phyloP scores from a whole-genome alignment of 2,329 filamentous ascomycete species.

The Ophiostoma sp. region DNA sequence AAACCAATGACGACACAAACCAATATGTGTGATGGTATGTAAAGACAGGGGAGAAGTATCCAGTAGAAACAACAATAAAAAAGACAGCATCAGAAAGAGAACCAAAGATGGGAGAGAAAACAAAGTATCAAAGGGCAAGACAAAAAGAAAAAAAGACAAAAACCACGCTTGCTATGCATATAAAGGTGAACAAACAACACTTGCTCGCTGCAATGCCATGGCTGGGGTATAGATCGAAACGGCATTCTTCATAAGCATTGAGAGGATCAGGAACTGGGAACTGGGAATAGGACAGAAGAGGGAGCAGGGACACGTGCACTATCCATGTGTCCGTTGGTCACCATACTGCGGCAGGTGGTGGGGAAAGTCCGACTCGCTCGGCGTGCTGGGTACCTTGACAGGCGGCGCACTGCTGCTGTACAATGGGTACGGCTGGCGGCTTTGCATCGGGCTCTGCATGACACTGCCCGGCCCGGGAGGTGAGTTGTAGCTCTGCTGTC shows the following conservation, averaged over 20 bases:
- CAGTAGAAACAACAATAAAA: not conserved
- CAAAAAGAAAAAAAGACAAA: not conserved
- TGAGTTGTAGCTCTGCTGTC: not conserved
- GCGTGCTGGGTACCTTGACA: constrained; percentile 24
- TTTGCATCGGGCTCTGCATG: constrained; percentile 13
- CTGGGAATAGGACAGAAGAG: not conserved
- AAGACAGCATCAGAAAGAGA: not conserved
- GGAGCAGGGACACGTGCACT: not conserved
- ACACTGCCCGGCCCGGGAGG: not conserved
- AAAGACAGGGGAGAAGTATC: not conserved
- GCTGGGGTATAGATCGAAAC: constrained; percentile 9
- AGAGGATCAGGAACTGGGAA: not conserved
- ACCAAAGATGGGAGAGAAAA: not conserved
- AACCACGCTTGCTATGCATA: not conserved
- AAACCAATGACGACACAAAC: constrained; percentile 1
- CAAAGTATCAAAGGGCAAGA: not conserved
- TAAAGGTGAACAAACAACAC: constrained; percentile 2
- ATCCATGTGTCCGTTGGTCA: constrained; percentile 11
- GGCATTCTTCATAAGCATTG: not conserved
- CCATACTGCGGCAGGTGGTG: constrained; percentile 21
- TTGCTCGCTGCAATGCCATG: constrained; percentile 4
- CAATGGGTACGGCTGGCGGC: not conserved
- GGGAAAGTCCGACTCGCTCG: constrained; percentile 22
- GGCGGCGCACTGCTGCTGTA: not conserved
- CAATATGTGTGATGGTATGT: not conserved